Percentiles rank a stretch among this genome's conserved stretches.
These are phyloP conservation scores for Rickenella mellea DNA, from an alignment of 768 basidiomycete species.

Conservation along the genomic window DNA sequence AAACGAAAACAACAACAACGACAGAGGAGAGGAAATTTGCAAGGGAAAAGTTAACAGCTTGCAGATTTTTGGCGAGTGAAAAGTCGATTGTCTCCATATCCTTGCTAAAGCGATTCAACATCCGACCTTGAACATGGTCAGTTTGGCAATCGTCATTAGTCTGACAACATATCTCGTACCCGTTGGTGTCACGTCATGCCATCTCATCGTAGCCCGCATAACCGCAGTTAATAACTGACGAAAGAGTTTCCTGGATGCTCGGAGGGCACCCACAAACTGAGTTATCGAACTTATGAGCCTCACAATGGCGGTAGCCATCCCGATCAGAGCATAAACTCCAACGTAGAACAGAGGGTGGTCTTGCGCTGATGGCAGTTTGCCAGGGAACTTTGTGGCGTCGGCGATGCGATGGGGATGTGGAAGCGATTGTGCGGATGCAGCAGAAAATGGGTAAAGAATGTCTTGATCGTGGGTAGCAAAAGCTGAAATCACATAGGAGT, in stretches of 20 bases:
- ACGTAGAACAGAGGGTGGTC: constrained; percentile 67
- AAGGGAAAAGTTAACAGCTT: constrained; percentile 5
- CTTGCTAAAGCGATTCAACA: constrained; percentile 17
- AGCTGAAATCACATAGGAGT: constrained; percentile 1
- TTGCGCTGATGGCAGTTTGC: constrained; percentile 26
- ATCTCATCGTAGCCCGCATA: constrained; percentile 75
- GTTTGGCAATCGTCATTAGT: too few species aligned
- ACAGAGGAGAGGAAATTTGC: constrained; percentile 17
- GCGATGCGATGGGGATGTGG: not conserved
- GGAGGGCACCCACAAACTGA: constrained; percentile 53
- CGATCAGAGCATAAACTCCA: constrained; percentile 54
- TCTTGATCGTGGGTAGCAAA: not conserved
- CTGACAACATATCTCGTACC: too few species aligned
- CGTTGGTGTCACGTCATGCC: constrained; percentile 77
- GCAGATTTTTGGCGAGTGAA: constrained; percentile 2
- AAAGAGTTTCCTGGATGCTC: constrained; percentile 29
- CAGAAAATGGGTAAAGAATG: too few species aligned
- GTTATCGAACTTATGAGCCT: constrained; percentile 37
- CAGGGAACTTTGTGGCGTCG: not conserved
- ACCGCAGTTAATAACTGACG: constrained; percentile 56
- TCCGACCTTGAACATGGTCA: too few species aligned
- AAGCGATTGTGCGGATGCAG: too few species aligned
- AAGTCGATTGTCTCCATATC: constrained; percentile 18
- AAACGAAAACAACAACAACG: constrained; percentile 11
- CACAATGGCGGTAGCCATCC: constrained; percentile 36